Evolutionary conservation across 805 yeast genomes (phyloP), one percentile per base, ranked within the genome.

Genomic region (Jamesozyma hellenica): DNA sequence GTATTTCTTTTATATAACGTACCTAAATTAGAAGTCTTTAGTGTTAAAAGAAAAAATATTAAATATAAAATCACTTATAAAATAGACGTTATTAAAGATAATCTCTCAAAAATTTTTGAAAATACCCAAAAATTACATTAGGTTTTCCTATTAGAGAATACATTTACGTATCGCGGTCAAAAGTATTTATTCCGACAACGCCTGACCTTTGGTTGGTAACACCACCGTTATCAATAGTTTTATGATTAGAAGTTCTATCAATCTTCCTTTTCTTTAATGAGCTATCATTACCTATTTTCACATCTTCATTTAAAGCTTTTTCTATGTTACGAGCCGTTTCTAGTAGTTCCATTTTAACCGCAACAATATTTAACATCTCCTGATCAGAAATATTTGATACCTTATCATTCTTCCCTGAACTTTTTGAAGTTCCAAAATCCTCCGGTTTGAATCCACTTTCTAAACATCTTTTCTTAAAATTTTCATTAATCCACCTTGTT

Each of bases 401-500:
- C 7, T 27, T 30, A 13, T 17, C 32, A 14, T 39, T 42, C 4
- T 26, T 42, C 4, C 23, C 44, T 23, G 31, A n/a, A 12, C 38
- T 28, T 32, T 40, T 45, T 12, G 30, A 38, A 15, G 30, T 42
- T 13, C 36, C 41, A 17, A 25, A 33, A 16, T 40, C 42, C 11
- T 37, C 46, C 8, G 28, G 25, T 3, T 19, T 44, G 29, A 26
- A 31, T 2, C 41, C 41, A 30, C 28, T 30, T 17, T 41, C 41
- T 12, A 17, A 11, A 29, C 36, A 36, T 48, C 76, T 75, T 21
- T 95, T 68, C 45, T 69, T 72, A 54, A 82, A 85, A 56, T 86
- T 95, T 3, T 67, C 65, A 28, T 77, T 80, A 28, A 84, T 70
- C 96, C 96, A 90, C 31, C 70, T 65, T 39, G 67, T 68, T 45